Percentiles rank a stretch among this genome's conserved stretches.
Evolutionary conservation across 495 filamentous ascomycete genomes (phyloP).

Genomic region (Delitschia confertaspora): DNA sequence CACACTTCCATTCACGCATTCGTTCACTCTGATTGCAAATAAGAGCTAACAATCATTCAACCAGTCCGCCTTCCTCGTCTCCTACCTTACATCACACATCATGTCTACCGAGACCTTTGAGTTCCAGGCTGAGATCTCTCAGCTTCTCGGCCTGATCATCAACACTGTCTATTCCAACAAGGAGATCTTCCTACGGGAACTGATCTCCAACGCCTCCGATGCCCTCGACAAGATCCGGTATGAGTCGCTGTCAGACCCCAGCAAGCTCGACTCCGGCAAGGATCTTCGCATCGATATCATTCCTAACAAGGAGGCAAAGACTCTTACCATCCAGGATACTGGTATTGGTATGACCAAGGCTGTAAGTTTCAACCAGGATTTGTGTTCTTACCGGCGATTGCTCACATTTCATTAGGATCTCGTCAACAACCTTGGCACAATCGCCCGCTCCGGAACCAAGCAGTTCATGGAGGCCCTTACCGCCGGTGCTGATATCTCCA

Average conservation of each 20-base stretch:
- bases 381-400: slow-evolving; percentile 11
- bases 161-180: slow-evolving; percentile 99
- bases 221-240: slow-evolving; percentile 99
- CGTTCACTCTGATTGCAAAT: no score
- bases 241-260: slow-evolving; percentile 91
- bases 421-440: slow-evolving; percentile 99
- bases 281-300: slow-evolving; percentile 98
- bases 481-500: slow-evolving; percentile 97
- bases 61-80: background rate
- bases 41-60: no score
- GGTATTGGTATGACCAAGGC: slow-evolving; percentile 99
- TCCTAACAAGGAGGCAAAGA: slow-evolving; percentile 93
- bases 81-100: slow-evolving; percentile 30
- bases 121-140: slow-evolving; percentile 99
- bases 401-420: slow-evolving; percentile 57
- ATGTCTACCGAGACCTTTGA: slow-evolving; percentile 88
- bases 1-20: no score
- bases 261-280: slow-evolving; percentile 92
- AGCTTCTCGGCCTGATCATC: slow-evolving; percentile 98
- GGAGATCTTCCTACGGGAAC: slow-evolving; percentile 97
- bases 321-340: slow-evolving; percentile 89
- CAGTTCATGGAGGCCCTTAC: slow-evolving; percentile 99
- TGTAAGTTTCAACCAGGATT: slow-evolving; percentile 49
- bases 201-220: slow-evolving; percentile 97
- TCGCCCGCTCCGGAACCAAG: slow-evolving; percentile 97